Conservation (phyloP, 257 asterid genomes). For the Penstemon newberryi region DNA sequence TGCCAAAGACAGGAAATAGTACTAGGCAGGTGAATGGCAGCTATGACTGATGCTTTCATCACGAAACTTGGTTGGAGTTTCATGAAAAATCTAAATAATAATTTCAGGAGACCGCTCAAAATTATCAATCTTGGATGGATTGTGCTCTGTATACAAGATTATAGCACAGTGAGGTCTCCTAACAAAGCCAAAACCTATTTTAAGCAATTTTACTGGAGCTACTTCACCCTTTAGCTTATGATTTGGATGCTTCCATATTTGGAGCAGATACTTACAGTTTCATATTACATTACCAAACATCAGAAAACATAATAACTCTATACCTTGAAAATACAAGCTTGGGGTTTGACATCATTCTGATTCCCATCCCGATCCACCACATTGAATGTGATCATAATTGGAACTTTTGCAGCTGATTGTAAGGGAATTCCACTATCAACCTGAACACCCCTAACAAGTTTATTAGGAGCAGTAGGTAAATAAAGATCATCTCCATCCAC, state of each 20-base stretch:
- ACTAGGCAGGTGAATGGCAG: too few relatives aligned
- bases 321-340: constrained; percentile 99
- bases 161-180: neutral
- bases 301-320: constrained; percentile 8
- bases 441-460: constrained; percentile 88
- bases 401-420: constrained; percentile 99
- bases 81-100: too few relatives aligned
- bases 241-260: neutral
- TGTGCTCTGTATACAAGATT: neutral
- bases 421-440: constrained; percentile 95
- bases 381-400: constrained; percentile 96
- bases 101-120: too few relatives aligned
- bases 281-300: constrained; percentile 2
- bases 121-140: too few relatives aligned
- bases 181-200: neutral
- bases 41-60: too few relatives aligned
- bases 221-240: neutral
- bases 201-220: neutral
- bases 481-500: constrained; percentile 88
- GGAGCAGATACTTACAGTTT: neutral
- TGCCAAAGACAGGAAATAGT: too few relatives aligned
- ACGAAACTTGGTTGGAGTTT: too few relatives aligned
- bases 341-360: constrained; percentile 75
- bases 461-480: constrained; percentile 91
- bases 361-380: constrained; percentile 89